Conservation (phyloP, 202 grass and related monocot genomes). For the Panicum virgatum region DNA sequence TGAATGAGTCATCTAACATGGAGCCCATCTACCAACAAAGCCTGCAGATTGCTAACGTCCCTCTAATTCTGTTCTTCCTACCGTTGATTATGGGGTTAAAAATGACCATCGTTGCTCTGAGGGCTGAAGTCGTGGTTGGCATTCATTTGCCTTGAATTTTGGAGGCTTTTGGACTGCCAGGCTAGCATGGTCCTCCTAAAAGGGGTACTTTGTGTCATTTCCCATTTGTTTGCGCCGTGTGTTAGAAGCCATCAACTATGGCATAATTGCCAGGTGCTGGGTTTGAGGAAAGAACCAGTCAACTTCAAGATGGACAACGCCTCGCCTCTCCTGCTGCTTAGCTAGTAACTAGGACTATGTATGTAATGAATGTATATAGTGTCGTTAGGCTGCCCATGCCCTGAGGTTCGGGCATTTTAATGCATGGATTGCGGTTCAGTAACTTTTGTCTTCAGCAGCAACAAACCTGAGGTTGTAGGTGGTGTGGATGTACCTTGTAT, state of each 20-base stretch:
- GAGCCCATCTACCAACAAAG: slow-evolving; percentile 26
- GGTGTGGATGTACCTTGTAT: neutral
- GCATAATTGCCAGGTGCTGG: neutral
- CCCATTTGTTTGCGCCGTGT: neutral
- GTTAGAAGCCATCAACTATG: slow-evolving; percentile 5
- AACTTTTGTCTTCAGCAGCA: slow-evolving; percentile 22
- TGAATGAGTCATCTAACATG: slow-evolving; percentile 25
- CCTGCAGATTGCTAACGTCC: slow-evolving; percentile 27
- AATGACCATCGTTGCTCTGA: slow-evolving; percentile 16
- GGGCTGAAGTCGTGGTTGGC: neutral
- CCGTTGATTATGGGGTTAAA: neutral
- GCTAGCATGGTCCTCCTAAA: slow-evolving; percentile 23
- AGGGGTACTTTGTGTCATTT: slow-evolving; percentile 19
- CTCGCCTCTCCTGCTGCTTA: slow-evolving; percentile 3
- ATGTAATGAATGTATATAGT: slow-evolving; percentile 41
- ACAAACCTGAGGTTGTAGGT: slow-evolving; percentile 9
- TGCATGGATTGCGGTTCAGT: slow-evolving; percentile 28
- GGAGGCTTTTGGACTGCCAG: slow-evolving; percentile 19
- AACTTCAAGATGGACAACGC: neutral
- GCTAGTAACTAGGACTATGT: slow-evolving; percentile 46
- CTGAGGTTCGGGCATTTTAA: slow-evolving; percentile 16
- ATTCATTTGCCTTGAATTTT: slow-evolving; percentile 22
- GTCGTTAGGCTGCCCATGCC: slow-evolving; percentile 15
- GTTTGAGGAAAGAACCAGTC: slow-evolving; percentile 11
- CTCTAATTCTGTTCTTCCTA: slow-evolving; percentile 34